Evolutionary conservation across 78 protist genomes (phyloP).

Genomic region (Dictyostelium purpureum): DNA sequence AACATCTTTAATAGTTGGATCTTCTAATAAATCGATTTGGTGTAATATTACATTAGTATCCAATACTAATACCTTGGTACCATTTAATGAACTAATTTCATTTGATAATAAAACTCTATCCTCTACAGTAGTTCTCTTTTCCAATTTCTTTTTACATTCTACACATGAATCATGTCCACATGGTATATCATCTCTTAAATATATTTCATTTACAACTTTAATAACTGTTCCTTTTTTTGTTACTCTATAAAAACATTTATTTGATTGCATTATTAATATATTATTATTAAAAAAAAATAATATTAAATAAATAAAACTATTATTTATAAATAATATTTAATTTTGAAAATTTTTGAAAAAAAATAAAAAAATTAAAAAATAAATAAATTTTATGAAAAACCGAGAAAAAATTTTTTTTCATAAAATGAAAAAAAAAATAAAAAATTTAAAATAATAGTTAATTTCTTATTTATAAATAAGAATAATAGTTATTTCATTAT

Average conservation of each 20-base stretch:
- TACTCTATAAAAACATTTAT: constrained; percentile 55
- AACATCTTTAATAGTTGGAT: constrained; percentile 76
- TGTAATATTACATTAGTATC: constrained; percentile 93
- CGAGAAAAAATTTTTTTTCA: too few relatives aligned
- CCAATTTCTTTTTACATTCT: constrained; percentile 36
- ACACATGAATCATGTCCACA: constrained; percentile 82
- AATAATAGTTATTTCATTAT: too few relatives aligned
- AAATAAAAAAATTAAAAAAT: too few relatives aligned
- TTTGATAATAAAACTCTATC: constrained; percentile 10
- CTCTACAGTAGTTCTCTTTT: constrained; percentile 7
- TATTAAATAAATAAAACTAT: too few relatives aligned
- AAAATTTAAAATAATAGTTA: too few relatives aligned
- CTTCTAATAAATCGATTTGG: constrained; percentile 88
- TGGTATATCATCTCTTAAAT: constrained; percentile 91
- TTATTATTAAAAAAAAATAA: too few relatives aligned
- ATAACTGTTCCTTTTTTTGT: constrained; percentile 80
- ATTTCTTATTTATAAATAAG: too few relatives aligned
- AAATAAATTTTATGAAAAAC: too few relatives aligned
- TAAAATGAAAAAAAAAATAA: too few relatives aligned
- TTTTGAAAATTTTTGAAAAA: too few relatives aligned
- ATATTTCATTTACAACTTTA: constrained; percentile 84
- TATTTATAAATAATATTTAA: too few relatives aligned
- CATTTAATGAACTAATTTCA: background rate
- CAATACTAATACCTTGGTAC: constrained; percentile 32
- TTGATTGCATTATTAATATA: constrained; percentile 4